phyloP scores from a whole-genome alignment of 345 rosid genomes.

The Salix caprea region DNA sequence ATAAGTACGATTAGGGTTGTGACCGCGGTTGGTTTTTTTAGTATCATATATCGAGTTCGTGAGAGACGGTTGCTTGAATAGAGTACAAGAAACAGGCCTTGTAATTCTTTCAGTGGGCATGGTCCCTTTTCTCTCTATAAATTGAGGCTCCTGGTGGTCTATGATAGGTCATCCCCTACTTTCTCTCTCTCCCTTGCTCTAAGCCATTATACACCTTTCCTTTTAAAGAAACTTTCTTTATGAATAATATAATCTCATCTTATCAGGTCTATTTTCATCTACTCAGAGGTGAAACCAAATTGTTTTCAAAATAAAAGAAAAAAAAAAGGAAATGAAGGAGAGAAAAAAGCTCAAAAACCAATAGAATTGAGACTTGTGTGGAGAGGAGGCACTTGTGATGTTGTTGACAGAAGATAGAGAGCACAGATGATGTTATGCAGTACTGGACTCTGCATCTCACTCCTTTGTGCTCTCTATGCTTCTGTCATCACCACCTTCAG shows the following conservation, averaged over 20 bases:
- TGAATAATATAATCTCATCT: not conserved
- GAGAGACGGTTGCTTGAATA: constrained; percentile 12
- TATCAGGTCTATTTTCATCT: not conserved
- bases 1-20: constrained; percentile 20
- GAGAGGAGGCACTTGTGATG: constrained; percentile 30
- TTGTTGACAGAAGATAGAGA: constrained; percentile 99
- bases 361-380: not conserved
- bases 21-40: constrained; percentile 8
- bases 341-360: not conserved
- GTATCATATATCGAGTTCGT: constrained; percentile 1
- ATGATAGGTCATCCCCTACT: constrained; percentile 16
- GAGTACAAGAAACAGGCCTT: constrained; percentile 13
- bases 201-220: constrained; percentile 18
- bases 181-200: not conserved
- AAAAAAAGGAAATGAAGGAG: no score
- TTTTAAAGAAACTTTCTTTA: constrained; percentile 26
- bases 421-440: constrained; percentile 82
- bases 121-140: constrained; percentile 30
- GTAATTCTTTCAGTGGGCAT: not conserved
- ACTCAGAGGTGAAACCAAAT: not conserved
- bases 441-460: constrained; percentile 37
- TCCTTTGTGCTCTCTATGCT: constrained; percentile 90
- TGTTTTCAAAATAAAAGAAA: not conserved
- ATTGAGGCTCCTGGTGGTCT: constrained; percentile 19
- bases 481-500: constrained; percentile 68